These are phyloP conservation scores for Petasospora fabianii DNA, from an alignment of 1,139 yeast species.

Conservation along the genomic window DNA sequence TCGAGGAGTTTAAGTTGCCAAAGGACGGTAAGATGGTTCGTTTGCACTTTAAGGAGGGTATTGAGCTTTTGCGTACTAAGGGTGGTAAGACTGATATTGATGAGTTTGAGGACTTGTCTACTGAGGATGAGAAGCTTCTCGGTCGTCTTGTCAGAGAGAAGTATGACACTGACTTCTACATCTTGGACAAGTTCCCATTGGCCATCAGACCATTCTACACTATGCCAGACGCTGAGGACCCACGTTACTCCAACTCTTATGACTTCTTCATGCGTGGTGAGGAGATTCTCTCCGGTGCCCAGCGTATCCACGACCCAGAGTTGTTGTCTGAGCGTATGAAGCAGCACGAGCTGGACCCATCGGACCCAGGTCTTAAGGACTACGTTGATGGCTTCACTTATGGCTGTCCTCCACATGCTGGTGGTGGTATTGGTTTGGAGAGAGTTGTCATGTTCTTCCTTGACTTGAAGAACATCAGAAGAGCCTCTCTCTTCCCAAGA, in stretches of 20 bases:
- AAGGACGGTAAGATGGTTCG: conserved; percentile 87
- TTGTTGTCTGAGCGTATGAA: conserved; percentile 78
- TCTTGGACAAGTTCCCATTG: conserved; percentile 95
- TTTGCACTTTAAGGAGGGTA: conserved; percentile 86
- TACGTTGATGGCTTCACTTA: conserved; percentile 88
- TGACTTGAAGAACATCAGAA: conserved; percentile 93
- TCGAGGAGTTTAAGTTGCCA: conserved; percentile 94
- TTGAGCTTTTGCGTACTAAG: conserved; percentile 74
- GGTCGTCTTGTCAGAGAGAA: conserved; percentile 91
- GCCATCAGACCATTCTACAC: conserved; percentile 98
- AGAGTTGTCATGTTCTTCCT: conserved; percentile 98
- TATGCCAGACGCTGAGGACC: conserved; percentile 94
- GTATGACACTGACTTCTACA: conserved; percentile 96
- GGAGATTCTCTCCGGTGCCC: conserved; percentile 97
- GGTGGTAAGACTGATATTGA: conserved; percentile 76
- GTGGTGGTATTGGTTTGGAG: conserved; percentile 99
- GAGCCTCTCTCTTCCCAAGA: conserved; percentile 98
- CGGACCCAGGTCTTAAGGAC: conserved; percentile 77
- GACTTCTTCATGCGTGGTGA: conserved; percentile 99
- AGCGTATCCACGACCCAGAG: conserved; percentile 93
- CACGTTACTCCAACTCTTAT: conserved; percentile 88
- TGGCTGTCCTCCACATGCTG: conserved; percentile 99
- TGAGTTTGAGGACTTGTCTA: conserved; percentile 84
- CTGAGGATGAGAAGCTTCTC: conserved; percentile 90
- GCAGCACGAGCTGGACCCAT: conserved; percentile 79